Percentiles rank a stretch among this genome's conserved stretches.
phyloP scores from a whole-genome alignment of 768 basidiomycete species.

The Crucibulum laeve region DNA sequence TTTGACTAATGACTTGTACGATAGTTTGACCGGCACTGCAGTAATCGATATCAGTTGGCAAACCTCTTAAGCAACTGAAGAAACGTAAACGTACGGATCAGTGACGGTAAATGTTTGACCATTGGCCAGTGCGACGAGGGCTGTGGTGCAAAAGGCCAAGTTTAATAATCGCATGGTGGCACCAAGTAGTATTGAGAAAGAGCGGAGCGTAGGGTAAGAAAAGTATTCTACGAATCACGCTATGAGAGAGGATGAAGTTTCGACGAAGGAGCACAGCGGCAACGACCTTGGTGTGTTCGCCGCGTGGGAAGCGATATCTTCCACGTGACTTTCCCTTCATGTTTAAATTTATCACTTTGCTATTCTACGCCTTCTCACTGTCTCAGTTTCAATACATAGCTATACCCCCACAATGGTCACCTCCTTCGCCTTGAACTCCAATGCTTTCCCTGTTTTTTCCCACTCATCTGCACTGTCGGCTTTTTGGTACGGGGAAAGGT shows the following conservation, averaged over 20 bases:
- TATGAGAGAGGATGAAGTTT: too few relatives aligned
- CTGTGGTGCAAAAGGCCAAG: too few relatives aligned
- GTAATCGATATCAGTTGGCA: not conserved
- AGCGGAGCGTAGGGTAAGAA: too few relatives aligned
- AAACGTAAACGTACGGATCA: constrained; percentile 44
- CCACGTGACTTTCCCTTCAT: too few relatives aligned
- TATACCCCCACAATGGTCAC: too few relatives aligned
- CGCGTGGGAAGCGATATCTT: too few relatives aligned
- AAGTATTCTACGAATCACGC: too few relatives aligned
- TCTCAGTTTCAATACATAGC: too few relatives aligned
- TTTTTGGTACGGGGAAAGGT: constrained; percentile 3
- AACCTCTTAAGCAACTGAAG: not conserved
- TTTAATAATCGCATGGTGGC: too few relatives aligned
- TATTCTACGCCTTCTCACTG: not conserved
- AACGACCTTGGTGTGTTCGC: too few relatives aligned
- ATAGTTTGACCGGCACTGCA: constrained; percentile 44
- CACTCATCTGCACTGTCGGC: constrained; percentile 4
- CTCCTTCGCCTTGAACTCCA: constrained; percentile 4
- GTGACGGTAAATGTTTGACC: constrained; percentile 46
- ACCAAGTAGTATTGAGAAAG: too few relatives aligned
- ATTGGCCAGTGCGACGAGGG: constrained; percentile 16
- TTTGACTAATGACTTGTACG: constrained; percentile 40
- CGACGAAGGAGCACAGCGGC: too few relatives aligned
- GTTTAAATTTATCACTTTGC: not conserved
- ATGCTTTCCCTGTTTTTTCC: constrained; percentile 5